phyloP scores from a whole-genome alignment of 441 rosid species.

The Gossypium aridum region DNA sequence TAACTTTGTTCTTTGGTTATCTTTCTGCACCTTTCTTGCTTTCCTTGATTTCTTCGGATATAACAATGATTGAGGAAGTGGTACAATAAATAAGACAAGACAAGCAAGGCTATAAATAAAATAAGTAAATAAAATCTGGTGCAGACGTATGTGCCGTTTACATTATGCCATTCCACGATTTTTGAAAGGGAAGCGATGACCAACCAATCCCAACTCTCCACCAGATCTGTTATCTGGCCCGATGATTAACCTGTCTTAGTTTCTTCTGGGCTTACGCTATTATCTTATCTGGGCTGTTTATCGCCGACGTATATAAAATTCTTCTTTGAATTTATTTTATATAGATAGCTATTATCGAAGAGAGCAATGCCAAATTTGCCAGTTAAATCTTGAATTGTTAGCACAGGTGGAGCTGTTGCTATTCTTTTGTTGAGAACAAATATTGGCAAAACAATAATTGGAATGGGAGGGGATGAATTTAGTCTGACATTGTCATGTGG shows the following conservation, averaged over 20 bases:
- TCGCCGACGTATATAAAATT: no score
- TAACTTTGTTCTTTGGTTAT: background rate
- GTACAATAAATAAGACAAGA: background rate
- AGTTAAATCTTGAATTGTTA: background rate
- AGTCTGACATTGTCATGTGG: background rate
- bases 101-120: background rate
- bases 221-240: background rate
- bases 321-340: background rate
- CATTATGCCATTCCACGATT: conserved; percentile 1
- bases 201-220: conserved; percentile 13
- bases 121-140: background rate
- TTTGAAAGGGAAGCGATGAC: conserved; percentile 10
- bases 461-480: background rate
- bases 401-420: background rate
- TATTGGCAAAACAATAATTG: background rate
- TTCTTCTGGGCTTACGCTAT: background rate
- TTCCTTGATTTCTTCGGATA: background rate
- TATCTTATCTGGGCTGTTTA: background rate
- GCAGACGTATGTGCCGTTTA: conserved; percentile 12
- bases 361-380: background rate
- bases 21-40: background rate
- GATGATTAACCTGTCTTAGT: background rate
- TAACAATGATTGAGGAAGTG: background rate
- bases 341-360: background rate
- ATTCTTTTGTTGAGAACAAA: background rate